Base-by-base conservation (phyloP, 164 flowering plant species). In the Stephania japonica region DNA sequence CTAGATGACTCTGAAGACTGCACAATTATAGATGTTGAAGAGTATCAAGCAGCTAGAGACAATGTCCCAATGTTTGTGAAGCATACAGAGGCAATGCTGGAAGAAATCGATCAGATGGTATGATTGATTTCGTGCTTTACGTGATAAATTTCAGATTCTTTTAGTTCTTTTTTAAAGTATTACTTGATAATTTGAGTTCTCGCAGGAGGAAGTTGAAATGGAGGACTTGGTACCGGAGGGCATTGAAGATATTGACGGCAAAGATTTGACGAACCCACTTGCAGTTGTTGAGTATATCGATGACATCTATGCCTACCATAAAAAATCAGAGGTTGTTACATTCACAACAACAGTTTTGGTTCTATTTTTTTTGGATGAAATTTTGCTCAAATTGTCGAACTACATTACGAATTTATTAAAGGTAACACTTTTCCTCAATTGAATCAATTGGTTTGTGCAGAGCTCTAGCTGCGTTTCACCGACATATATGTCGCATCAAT, bases 281-380 rank as follows among this genome's bases (percentile, higher is more conserved):
- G 92, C 97, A 1, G 99, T 89, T 56, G 90, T 85, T 26, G 98
- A 90, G 66, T 95, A 93, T 61, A 74, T 95, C 38, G 95, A 93
- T 63, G 98, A 90, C 61, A 73, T 95, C 49, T 89, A 88, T 77
- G 73, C 74, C 9, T 80, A 83, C 80, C 89, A 91, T 79, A 85
- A 76, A 80, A 85, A 89, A 79, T 69, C 82, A 11, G 94, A 90
- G 92, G 95, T 88, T n/a, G 42, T 43, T 23, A 49, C 23, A 18
- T 56, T 53, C 14, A 24, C 42, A 10, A 2, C 10, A 71, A 32
- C 0, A 5, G 27, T 71, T 16, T 63, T 49, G 4, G 10, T 27
- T 67, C 64, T 13, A 71, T 18, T n/a, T n/a, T n/a, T n/a, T n/a
- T n/a, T n/a, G n/a, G n/a, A n/a, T n/a, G n/a, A n/a, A n/a, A n/a